Evolutionary conservation across 345 rosid genomes (phyloP), one percentile per base, ranked within the genome.

Genomic region (Citrus sp.): DNA sequence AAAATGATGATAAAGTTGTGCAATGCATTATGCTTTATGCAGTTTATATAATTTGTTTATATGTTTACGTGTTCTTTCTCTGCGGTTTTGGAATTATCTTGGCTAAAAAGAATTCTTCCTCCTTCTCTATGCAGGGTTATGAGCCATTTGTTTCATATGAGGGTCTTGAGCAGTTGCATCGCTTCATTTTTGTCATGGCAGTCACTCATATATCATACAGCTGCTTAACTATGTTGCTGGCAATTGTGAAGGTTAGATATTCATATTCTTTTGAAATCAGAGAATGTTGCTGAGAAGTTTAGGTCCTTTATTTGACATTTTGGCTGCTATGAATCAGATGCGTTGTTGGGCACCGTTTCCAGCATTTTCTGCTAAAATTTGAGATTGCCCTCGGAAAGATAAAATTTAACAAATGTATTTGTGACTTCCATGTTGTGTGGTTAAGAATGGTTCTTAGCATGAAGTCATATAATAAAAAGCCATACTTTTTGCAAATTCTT

Each of bases 131-230:
- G 67, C 89, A 96, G 99, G 99, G 92, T 65, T 70, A 87, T 54
- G 98, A 94, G 81, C 98, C 97, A 18, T 94, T 96, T 86, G 94
- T 96, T 78, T 96, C 99, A 51, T 91, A 90, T 83, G 88, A 96
- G 85, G 97, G 93, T 80, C 86, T 94, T 5, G 99, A 96, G 82
- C 98, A 92, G 80, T 80, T 96, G 89, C 98, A 96, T 79, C 97
- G 98, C 51, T 96, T 96, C 91, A 96, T 96, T 82, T 96, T 94
- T 82, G 89, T 96, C 86, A 96, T 96, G 99, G 98, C 99, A 24
- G 79, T 96, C 83, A 96, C 99, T 28, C 99, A 96, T 80, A 73
- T 96, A 60, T 88, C 93, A 70, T 96, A 94, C 87, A 94, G 99
- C 81, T 96, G 99, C 88, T 89, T 96, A 81, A 96, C 98, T 54